Evolutionary conservation across 371 early-diverging fungal species (phyloP).

Genomic region (Phascolomyces articulosus): DNA sequence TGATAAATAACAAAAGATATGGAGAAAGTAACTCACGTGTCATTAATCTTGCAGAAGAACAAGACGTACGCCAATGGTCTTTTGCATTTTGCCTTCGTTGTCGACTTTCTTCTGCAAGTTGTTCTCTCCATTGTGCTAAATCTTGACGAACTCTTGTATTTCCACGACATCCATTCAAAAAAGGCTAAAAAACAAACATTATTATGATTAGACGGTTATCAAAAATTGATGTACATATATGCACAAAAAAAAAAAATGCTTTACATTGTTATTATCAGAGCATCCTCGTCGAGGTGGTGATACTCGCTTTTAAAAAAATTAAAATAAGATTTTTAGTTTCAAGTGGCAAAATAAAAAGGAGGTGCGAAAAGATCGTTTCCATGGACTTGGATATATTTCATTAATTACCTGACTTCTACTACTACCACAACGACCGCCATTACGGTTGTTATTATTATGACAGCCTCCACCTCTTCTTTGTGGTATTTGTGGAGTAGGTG

Average conservation of each 20-base stretch:
- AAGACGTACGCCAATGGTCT: background rate
- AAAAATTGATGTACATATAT: too few species aligned
- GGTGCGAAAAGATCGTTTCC: background rate
- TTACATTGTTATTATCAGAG: constrained; percentile 8
- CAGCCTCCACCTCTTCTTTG: background rate
- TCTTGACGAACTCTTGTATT: constrained; percentile 13
- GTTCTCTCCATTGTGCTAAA: constrained; percentile 26
- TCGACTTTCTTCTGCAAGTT: constrained; percentile 11
- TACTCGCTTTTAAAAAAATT: background rate
- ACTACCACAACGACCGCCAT: background rate
- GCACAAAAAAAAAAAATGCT: too few species aligned
- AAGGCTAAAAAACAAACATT: constrained; percentile 9
- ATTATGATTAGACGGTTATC: background rate
- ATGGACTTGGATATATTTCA: background rate
- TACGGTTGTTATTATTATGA: background rate
- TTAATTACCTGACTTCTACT: background rate
- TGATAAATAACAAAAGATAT: background rate
- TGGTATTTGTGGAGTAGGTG: background rate
- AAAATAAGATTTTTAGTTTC: background rate
- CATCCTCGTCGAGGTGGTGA: background rate
- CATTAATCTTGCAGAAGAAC: background rate
- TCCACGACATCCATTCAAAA: constrained; percentile 1
- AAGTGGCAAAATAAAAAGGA: background rate
- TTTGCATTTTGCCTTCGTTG: background rate
- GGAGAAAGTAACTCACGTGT: constrained; percentile 1